A percentile compares a stretch with the other conserved stretches of the same genome.
These are phyloP conservation scores for Daldinia childiae DNA, from an alignment of 495 filamentous ascomycete species.

Conservation along the genomic window DNA sequence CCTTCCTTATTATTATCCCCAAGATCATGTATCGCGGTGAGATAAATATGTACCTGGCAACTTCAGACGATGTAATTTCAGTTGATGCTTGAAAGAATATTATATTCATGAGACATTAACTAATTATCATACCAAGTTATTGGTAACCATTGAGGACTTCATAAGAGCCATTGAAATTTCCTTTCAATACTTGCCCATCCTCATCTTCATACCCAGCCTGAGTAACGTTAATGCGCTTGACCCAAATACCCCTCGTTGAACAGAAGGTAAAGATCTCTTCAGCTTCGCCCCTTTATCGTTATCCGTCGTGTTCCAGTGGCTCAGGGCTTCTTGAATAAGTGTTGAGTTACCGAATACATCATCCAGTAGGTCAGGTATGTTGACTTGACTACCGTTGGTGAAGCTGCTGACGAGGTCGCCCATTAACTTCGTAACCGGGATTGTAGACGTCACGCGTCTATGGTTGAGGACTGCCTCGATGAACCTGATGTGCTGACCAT, in stretches of 20 bases:
- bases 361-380: conserved; percentile 34
- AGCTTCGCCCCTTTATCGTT: conserved; percentile 8
- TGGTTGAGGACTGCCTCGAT: conserved; percentile 56
- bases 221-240: conserved; percentile 38
- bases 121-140: neutral
- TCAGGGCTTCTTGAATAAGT: conserved; percentile 41
- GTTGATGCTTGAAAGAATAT: neutral
- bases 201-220: conserved; percentile 46
- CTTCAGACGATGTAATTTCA: neutral
- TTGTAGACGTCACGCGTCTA: conserved; percentile 49
- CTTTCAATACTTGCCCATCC: conserved; percentile 24
- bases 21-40: neutral
- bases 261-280: conserved; percentile 19
- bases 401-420: conserved; percentile 49
- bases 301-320: conserved; percentile 35
- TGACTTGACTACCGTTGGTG: conserved; percentile 31
- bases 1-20: too few relatives aligned
- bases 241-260: conserved; percentile 32
- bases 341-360: conserved; percentile 46
- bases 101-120: neutral
- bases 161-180: neutral
- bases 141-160: neutral
- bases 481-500: conserved; percentile 56
- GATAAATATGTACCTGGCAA: neutral
- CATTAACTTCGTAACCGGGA: conserved; percentile 51